Evolutionary conservation across 78 protist species (phyloP).

Genomic region (Polysphondylium violaceum): DNA sequence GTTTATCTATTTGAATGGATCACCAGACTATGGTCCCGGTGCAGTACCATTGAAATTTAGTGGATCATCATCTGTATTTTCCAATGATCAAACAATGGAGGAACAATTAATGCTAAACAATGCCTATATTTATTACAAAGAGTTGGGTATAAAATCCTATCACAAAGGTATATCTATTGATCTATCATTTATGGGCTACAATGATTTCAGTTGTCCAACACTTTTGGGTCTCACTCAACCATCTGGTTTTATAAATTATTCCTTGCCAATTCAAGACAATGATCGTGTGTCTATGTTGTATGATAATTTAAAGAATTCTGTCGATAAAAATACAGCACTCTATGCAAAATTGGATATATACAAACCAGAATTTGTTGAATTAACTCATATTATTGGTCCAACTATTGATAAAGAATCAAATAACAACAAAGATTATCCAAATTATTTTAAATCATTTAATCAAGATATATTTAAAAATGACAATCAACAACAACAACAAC

Average conservation of each 20-base stretch:
- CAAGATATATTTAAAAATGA: no score
- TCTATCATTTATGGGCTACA: constrained; percentile 20
- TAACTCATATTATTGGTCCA: constrained; percentile 75
- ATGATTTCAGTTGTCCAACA: constrained; percentile 12
- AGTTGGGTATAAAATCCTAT: constrained; percentile 40
- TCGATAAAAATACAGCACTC: constrained; percentile 23
- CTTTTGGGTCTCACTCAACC: background rate
- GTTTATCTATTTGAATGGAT: constrained; percentile 41
- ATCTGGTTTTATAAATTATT: constrained; percentile 25
- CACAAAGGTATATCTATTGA: constrained; percentile 5
- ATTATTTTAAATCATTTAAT: background rate
- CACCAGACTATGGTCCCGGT: constrained; percentile 67
- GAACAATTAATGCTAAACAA: background rate
- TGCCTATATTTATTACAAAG: constrained; percentile 22
- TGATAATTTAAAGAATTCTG: constrained; percentile 46
- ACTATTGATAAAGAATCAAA: background rate
- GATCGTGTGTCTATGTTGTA: constrained; percentile 15
- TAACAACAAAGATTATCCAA: background rate
- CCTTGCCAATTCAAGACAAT: background rate
- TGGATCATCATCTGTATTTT: background rate
- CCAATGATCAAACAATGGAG: background rate
- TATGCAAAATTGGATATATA: constrained; percentile 35
- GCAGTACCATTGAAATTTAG: background rate
- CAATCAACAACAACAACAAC: constrained; percentile 11
- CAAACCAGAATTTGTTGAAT: constrained; percentile 16